Evolutionary conservation across 305 asterid genomes (phyloP).

Genomic region (Fraxinus albicans): DNA sequence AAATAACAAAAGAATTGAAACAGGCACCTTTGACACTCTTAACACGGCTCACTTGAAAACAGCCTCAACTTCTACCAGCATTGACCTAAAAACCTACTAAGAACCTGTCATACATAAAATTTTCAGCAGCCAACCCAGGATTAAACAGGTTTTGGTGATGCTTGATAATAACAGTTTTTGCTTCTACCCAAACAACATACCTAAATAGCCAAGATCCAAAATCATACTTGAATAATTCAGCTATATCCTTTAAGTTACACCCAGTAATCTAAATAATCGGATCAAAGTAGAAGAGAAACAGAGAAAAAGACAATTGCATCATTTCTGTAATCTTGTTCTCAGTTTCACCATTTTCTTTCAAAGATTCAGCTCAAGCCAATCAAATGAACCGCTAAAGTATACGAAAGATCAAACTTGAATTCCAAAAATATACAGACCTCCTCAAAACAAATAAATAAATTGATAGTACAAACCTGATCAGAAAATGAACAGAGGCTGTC

Average conservation of each 20-base stretch:
- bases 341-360: not conserved
- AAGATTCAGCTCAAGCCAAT: conserved; percentile 3
- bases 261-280: not conserved
- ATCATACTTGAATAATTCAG: not conserved
- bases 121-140: not conserved
- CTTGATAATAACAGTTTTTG: not conserved
- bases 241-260: conserved; percentile 4
- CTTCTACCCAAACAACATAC: not conserved
- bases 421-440: conserved; percentile 21
- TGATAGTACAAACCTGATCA: not conserved
- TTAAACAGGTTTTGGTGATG: not conserved
- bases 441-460: not conserved
- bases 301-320: not conserved
- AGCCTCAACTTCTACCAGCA: not conserved
- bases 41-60: not conserved
- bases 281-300: not conserved
- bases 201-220: not conserved
- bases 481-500: not conserved
- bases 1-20: not conserved
- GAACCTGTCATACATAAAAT: not conserved
- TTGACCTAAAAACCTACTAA: not conserved
- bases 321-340: not conserved
- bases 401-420: conserved; percentile 11
- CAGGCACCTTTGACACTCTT: not conserved
- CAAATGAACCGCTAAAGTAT: not conserved